Percentiles rank a stretch among this genome's conserved stretches.
phyloP scores from a whole-genome alignment of 768 basidiomycete genomes.

The Gautieria morchelliformis region DNA sequence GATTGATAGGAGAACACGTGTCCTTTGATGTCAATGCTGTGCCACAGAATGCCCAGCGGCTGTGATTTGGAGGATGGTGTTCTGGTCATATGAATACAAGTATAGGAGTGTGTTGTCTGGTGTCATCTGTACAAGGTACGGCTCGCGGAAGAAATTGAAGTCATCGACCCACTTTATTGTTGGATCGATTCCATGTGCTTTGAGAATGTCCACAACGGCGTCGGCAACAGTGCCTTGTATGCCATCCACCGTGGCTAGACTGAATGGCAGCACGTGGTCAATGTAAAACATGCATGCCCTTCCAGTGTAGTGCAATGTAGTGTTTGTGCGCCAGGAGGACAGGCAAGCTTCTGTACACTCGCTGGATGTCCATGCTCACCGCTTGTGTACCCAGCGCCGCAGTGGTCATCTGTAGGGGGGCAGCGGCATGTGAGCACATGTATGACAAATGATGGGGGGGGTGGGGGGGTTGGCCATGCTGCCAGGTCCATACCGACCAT shows the following conservation, averaged over 20 bases:
- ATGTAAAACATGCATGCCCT: constrained; percentile 20
- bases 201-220: constrained; percentile 19
- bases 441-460: neutral
- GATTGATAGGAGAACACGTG: neutral
- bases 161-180: constrained; percentile 29
- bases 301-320: constrained; percentile 23
- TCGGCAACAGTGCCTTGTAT: constrained; percentile 24
- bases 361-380: constrained; percentile 23
- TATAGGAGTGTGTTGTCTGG: neutral
- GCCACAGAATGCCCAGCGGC: neutral
- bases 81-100: neutral
- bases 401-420: neutral
- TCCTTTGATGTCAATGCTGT: neutral
- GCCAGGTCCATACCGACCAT: no score
- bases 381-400: constrained; percentile 18
- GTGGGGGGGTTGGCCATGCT: no score
- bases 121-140: constrained; percentile 7
- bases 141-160: constrained; percentile 21
- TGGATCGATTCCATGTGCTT: constrained; percentile 11
- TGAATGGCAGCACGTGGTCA: constrained; percentile 24
- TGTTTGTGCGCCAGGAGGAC: constrained; percentile 24
- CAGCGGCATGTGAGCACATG: neutral
- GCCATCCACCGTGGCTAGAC: constrained; percentile 20
- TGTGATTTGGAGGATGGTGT: neutral
- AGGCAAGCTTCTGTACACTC: constrained; percentile 27